A percentile compares a stretch with the other conserved stretches of the same genome.
These are phyloP conservation scores for Syzygium grande DNA, from an alignment of 345 rosid species.

Conservation along the genomic window DNA sequence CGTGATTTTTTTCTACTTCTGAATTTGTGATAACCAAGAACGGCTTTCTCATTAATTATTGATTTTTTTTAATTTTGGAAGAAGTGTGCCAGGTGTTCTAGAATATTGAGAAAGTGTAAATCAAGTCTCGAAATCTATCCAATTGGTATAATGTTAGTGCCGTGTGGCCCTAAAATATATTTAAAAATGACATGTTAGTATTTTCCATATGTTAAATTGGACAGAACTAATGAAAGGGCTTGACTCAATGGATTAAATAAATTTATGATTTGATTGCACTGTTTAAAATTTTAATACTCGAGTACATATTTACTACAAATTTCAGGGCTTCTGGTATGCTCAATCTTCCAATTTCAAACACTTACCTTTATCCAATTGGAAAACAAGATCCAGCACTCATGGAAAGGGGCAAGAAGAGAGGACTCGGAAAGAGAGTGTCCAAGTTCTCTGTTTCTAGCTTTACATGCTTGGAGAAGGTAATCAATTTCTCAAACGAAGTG, in stretches of 20 bases:
- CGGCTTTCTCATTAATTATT: neutral
- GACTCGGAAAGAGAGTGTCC: neutral
- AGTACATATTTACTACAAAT: neutral
- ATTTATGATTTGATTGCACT: neutral
- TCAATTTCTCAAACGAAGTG: neutral
- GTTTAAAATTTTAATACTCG: neutral
- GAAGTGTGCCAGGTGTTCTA: neutral
- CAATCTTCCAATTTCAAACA: neutral
- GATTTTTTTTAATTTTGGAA: neutral
- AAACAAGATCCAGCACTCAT: neutral
- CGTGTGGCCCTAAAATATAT: neutral
- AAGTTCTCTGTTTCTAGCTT: neutral
- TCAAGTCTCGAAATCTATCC: neutral
- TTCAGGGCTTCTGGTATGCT: neutral
- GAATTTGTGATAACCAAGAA: neutral
- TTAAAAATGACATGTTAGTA: neutral
- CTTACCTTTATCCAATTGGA: neutral
- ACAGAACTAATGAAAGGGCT: neutral
- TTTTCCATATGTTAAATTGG: neutral
- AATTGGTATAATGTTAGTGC: neutral
- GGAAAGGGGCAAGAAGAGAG: neutral
- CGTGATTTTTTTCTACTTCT: neutral
- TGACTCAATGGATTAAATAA: neutral
- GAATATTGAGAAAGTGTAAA: neutral
- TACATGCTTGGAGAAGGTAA: neutral